Conservation (phyloP, 495 filamentous ascomycete genomes). For the Venustampulla echinocandica region DNA sequence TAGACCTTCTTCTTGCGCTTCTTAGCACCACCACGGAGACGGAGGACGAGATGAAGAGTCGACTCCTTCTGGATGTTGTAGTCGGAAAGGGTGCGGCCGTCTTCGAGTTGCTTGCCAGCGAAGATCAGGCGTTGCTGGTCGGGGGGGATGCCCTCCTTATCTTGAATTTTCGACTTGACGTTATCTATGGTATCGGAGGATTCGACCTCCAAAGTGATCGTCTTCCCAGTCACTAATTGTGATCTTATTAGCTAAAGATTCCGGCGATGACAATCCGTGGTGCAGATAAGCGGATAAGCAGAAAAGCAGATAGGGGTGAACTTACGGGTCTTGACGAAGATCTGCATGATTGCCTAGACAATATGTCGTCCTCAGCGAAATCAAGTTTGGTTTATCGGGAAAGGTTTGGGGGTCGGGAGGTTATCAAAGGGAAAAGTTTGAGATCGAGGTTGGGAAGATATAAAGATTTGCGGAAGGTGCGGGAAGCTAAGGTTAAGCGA, state of each 20-base stretch:
- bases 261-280: no score
- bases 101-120: slow-evolving; percentile 99
- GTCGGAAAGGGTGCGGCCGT: slow-evolving; percentile 96
- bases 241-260: neutral
- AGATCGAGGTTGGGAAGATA: no score
- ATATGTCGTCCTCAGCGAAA: no score
- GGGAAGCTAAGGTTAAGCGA: no score
- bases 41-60: slow-evolving; percentile 95
- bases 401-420: no score
- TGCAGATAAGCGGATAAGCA: no score
- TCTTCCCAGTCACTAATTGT: slow-evolving; percentile 79
- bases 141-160: slow-evolving; percentile 99
- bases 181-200: slow-evolving; percentile 99
- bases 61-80: slow-evolving; percentile 99
- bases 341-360: slow-evolving; percentile 89
- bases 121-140: slow-evolving; percentile 99
- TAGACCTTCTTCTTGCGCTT: slow-evolving; percentile 99
- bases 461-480: no score
- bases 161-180: slow-evolving; percentile 91
- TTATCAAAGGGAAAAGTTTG: neutral
- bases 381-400: no score
- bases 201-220: slow-evolving; percentile 99
- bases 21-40: slow-evolving; percentile 94
- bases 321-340: slow-evolving; percentile 90
- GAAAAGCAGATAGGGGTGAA: neutral